phyloP scores from a whole-genome alignment of 768 basidiomycete species.

The Lactarius psammicola region DNA sequence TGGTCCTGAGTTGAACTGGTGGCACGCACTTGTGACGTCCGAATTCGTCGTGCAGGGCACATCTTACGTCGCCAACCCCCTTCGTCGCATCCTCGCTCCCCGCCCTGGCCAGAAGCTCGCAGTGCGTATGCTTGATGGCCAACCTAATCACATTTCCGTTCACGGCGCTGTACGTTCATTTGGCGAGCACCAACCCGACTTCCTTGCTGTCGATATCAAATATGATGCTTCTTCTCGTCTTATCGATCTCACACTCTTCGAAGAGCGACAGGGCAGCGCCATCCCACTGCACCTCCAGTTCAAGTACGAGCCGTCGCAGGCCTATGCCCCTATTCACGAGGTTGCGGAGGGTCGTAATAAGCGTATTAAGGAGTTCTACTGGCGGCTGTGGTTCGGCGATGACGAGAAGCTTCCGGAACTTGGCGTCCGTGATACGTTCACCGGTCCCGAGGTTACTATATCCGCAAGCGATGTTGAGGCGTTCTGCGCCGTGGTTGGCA shows the following conservation, averaged over 20 bases:
- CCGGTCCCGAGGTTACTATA: constrained; percentile 83
- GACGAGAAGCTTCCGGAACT: constrained; percentile 74
- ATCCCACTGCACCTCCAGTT: constrained; percentile 83
- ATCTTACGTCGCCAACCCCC: constrained; percentile 84
- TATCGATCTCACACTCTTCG: constrained; percentile 75
- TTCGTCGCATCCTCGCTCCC: constrained; percentile 83
- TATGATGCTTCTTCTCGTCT: constrained; percentile 51
- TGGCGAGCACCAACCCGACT: constrained; percentile 65
- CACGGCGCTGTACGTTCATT: constrained; percentile 80
- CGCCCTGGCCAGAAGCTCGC: constrained; percentile 77
- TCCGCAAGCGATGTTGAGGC: constrained; percentile 73
- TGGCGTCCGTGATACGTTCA: constrained; percentile 76
- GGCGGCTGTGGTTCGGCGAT: constrained; percentile 97
- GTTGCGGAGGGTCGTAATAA: constrained; percentile 77
- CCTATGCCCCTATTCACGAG: constrained; percentile 92
- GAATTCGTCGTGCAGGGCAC: constrained; percentile 84
- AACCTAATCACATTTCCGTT: constrained; percentile 58
- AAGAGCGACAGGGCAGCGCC: constrained; percentile 73
- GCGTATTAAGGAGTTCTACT: constrained; percentile 96
- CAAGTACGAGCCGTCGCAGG: constrained; percentile 82
- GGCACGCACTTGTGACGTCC: constrained; percentile 79
- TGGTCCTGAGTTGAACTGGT: constrained; percentile 81
- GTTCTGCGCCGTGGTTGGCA: constrained; percentile 93
- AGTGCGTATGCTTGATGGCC: constrained; percentile 45
- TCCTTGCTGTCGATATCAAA: constrained; percentile 80